Evolutionary conservation across 192 early-diverging fungal species (phyloP).

Genomic region (Phycomyces nitens): DNA sequence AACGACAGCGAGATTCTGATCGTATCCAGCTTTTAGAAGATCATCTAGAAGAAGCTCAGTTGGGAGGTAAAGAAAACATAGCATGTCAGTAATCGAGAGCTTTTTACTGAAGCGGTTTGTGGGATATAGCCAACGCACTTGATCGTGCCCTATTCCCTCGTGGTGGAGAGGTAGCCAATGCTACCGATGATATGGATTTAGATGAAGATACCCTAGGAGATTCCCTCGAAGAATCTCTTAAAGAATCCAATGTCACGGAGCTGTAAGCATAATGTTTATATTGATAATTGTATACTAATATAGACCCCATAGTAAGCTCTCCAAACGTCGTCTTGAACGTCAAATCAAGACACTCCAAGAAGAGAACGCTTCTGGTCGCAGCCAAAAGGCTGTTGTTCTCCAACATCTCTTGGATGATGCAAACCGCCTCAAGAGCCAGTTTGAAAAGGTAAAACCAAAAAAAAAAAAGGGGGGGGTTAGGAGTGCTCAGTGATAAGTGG

Average conservation of each 20-base stretch:
- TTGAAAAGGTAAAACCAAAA: constrained; percentile 24
- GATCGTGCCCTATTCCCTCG: background rate
- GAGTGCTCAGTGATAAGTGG: too few species aligned
- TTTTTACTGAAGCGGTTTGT: background rate
- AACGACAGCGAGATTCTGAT: constrained; percentile 67
- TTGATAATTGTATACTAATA: background rate
- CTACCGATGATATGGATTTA: constrained; percentile 18
- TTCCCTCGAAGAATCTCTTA: constrained; percentile 31
- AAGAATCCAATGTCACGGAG: constrained; percentile 32
- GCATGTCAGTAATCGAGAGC: too few species aligned
- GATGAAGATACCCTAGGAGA: constrained; percentile 14
- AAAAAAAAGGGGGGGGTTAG: too few species aligned
- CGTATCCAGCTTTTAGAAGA: constrained; percentile 78
- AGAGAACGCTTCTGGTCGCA: constrained; percentile 21
- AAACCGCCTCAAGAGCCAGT: constrained; percentile 36
- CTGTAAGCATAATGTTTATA: constrained; percentile 15
- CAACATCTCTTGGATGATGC: constrained; percentile 39
- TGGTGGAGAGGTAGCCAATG: background rate
- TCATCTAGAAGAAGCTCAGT: constrained; percentile 75
- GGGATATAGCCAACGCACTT: constrained; percentile 1
- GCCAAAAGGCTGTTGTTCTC: constrained; percentile 32
- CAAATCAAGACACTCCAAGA: constrained; percentile 30
- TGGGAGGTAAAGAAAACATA: constrained; percentile 41
- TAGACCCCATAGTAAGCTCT: constrained; percentile 19
- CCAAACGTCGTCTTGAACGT: constrained; percentile 28